Conservation (phyloP, 2,329 filamentous ascomycete genomes). For the Pseudopyrenochaeta lycopersici region DNA sequence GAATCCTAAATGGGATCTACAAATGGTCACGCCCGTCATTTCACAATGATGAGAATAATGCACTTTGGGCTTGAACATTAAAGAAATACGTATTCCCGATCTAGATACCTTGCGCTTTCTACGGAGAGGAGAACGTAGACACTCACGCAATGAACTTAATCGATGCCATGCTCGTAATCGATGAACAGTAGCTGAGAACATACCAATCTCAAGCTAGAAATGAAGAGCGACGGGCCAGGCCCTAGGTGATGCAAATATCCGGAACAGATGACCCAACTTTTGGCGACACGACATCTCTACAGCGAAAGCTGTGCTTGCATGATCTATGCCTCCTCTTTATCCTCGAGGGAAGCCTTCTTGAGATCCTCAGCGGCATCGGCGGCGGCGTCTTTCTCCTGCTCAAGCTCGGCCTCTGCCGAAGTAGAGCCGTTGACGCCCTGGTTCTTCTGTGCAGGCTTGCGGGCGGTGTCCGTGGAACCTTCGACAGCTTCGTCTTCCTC, state of each 20-base stretch:
- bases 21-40: background rate
- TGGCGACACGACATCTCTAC: slow-evolving; percentile 12
- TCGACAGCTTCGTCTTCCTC: slow-evolving; percentile 70
- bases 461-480: slow-evolving; percentile 63
- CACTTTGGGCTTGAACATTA: background rate
- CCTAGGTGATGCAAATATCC: slow-evolving; percentile 26
- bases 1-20: background rate
- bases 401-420: slow-evolving; percentile 62
- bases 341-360: slow-evolving; percentile 68
- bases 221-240: slow-evolving; percentile 23
- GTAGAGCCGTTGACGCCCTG: slow-evolving; percentile 61
- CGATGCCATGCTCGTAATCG: slow-evolving; percentile 31
- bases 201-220: slow-evolving; percentile 25
- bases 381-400: slow-evolving; percentile 67
- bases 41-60: background rate
- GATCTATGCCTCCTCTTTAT: slow-evolving; percentile 48
- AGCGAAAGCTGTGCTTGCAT: slow-evolving; percentile 6
- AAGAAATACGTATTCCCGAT: slow-evolving; percentile 22
- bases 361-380: slow-evolving; percentile 68
- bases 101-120: slow-evolving; percentile 26
- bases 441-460: slow-evolving; percentile 63
- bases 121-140: slow-evolving; percentile 21
- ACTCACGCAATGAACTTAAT: slow-evolving; percentile 22
- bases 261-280: slow-evolving; percentile 25
- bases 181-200: slow-evolving; percentile 21